Conservation (phyloP, 139 green algal species). For the Chlamydomonas schloesseri region DNA sequence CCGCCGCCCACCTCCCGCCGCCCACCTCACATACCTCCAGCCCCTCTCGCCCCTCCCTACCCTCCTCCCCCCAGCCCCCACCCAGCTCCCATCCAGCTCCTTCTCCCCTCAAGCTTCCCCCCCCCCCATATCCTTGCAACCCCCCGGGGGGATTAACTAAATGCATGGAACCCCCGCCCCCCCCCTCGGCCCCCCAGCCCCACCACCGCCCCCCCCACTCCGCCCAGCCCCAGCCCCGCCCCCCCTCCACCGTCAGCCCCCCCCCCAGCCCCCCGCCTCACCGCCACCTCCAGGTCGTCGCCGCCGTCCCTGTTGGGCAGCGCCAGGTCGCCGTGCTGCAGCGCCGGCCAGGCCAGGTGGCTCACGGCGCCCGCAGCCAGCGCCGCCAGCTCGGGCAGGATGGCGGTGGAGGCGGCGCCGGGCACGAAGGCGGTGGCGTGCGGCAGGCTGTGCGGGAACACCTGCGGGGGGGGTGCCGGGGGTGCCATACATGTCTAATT, state of each 20-base stretch:
- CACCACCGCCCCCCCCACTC: too few relatives aligned
- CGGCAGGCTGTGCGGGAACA: conserved; percentile 53
- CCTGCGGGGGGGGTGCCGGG: conserved; percentile 10
- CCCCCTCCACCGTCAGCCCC: not conserved
- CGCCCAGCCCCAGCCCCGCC: not conserved
- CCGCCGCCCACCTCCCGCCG: too few relatives aligned
- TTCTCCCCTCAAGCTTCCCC: too few relatives aligned
- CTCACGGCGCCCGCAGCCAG: conserved; percentile 30
- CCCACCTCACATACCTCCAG: too few relatives aligned
- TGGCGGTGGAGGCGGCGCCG: not conserved
- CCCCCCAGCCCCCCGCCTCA: not conserved
- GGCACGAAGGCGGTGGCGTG: conserved; percentile 33
- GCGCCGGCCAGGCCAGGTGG: conserved; percentile 55
- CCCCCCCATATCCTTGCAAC: too few relatives aligned
- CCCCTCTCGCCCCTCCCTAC: too few relatives aligned
- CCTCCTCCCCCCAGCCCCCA: too few relatives aligned
- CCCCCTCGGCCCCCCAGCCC: too few relatives aligned
- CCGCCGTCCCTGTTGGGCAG: not conserved
- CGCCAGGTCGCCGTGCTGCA: conserved; percentile 32
- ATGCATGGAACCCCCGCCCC: too few relatives aligned
- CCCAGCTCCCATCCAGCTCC: too few relatives aligned
- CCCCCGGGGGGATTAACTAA: too few relatives aligned
- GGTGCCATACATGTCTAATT: too few relatives aligned
- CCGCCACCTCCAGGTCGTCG: conserved; percentile 5
- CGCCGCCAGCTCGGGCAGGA: conserved; percentile 53